These are phyloP conservation scores for Cutaneotrichosporon sp. DNA, from an alignment of 1,284 basidiomycete species.

Conservation along the genomic window DNA sequence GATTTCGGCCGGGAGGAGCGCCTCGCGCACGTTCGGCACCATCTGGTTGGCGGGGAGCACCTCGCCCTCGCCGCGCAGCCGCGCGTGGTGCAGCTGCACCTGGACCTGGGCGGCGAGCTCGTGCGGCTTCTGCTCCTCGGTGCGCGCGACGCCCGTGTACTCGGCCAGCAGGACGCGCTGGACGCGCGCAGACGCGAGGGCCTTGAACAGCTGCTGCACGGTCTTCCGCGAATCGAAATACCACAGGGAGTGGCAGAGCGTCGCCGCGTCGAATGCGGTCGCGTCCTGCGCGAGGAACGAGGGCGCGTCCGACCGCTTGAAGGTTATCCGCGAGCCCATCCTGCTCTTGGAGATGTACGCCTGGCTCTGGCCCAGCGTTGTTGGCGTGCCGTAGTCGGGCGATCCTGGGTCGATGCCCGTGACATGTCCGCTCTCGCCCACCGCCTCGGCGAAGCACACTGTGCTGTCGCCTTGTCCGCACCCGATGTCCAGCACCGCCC, in stretches of 20 bases:
- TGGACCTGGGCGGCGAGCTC: neutral
- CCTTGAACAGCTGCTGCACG: neutral
- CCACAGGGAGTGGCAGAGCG: conserved; percentile 10
- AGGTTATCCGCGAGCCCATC: neutral
- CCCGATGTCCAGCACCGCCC: conserved; percentile 8
- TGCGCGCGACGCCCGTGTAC: conserved; percentile 1
- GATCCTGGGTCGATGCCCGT: conserved; percentile 6
- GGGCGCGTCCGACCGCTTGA: neutral
- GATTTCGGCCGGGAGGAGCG: neutral
- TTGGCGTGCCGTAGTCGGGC: conserved; percentile 5
- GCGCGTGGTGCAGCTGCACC: neutral
- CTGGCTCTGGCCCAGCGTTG: conserved; percentile 1
- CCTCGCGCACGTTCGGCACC: neutral
- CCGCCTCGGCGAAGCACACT: conserved; percentile 1
- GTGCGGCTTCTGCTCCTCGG: conserved; percentile 2
- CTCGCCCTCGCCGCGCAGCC: neutral
- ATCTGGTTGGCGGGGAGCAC: neutral
- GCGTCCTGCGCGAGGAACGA: neutral
- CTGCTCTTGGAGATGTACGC: neutral
- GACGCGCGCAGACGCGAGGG: neutral
- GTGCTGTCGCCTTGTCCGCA: conserved; percentile 10
- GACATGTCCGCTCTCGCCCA: conserved; percentile 1
- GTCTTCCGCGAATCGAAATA: conserved; percentile 4
- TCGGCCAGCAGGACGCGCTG: conserved; percentile 6
- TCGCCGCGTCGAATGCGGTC: neutral